phyloP scores from a whole-genome alignment of 306 rosid genomes.

The Lablab purpureus region DNA sequence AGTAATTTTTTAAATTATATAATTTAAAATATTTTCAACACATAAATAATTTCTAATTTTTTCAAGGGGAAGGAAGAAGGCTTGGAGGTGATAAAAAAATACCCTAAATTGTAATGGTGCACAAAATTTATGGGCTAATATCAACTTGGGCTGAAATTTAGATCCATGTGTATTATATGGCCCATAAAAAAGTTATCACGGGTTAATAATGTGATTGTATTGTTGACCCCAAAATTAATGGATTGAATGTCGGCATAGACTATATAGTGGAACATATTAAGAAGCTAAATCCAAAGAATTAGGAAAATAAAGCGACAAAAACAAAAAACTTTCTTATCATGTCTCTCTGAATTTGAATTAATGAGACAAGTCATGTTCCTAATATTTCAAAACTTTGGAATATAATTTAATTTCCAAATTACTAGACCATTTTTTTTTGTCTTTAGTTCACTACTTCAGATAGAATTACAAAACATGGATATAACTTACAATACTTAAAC shows the following conservation, averaged over 20 bases:
- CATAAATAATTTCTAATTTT: too few species aligned
- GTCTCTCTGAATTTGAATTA: background rate
- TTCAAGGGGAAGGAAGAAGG: too few species aligned
- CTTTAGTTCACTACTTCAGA: background rate
- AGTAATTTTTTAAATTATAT: too few species aligned
- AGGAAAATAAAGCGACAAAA: background rate
- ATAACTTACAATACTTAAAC: too few species aligned
- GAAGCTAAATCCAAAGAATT: conserved; percentile 11
- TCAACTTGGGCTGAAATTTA: background rate
- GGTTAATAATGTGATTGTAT: background rate
- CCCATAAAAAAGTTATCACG: background rate
- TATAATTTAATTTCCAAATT: background rate
- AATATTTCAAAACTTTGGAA: background rate
- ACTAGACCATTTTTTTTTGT: background rate
- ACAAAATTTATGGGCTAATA: too few species aligned
- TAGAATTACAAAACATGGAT: background rate
- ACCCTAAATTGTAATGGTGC: too few species aligned
- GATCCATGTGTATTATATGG: background rate
- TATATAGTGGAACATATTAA: background rate
- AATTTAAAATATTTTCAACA: too few species aligned
- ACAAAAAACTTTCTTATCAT: background rate
- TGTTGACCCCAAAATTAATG: background rate
- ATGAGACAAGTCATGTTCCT: background rate
- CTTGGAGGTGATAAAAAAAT: too few species aligned
- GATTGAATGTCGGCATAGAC: background rate